Base-by-base conservation (phyloP, 2,329 filamentous ascomycete genomes). In the Exophiala xenobiotica region DNA sequence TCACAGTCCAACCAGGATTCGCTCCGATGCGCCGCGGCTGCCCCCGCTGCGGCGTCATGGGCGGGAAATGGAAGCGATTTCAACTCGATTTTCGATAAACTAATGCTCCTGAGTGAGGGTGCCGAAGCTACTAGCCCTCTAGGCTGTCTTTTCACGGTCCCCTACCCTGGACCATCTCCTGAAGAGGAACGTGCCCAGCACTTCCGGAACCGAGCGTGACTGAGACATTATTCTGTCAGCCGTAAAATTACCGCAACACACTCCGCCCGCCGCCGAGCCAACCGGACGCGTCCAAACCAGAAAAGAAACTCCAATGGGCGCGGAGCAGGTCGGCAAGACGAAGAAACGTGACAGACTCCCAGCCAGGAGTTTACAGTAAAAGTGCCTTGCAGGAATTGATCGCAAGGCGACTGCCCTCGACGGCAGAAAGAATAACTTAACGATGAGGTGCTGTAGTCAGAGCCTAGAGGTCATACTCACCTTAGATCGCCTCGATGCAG, bases 21-120 rank as follows among this genome's bases (percentile, higher is more conserved):
- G 59, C 62, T 40, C 69, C 69, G 4, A 64, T 62, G 48, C 65
- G 70, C 19, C 65, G 71, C 31, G 70, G 70, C 11, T 76, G 74
- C 61, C 74, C 74, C 27, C 67, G 70, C 31, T 76, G 73, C 61
- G 68, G 71, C 50, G 70, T 68, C 1, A 65, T 75, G 19, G 71
- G 71, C 14, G 70, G 71, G 19, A 73, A 72, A 60, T 76, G 74
- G 72, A 75, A 74, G 57, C 67, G 69, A 35, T 75, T 76, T 55
- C 73, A 75, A 56, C 62, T 76, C 35, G 73, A 76, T 47, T 70
- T 76, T 55, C 68, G 71, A 63, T 75, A 65, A 68, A 23, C 38
- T 40, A 19, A 20, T 12, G 16, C 5, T 38, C 35, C 9, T 16
- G n/a, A 14, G 20, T 9, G 18, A 22, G 16, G 16, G 16, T 39